These are phyloP conservation scores for Lichtheimia corymbifera DNA, from an alignment of 371 early-diverging fungal species.

Conservation along the genomic window DNA sequence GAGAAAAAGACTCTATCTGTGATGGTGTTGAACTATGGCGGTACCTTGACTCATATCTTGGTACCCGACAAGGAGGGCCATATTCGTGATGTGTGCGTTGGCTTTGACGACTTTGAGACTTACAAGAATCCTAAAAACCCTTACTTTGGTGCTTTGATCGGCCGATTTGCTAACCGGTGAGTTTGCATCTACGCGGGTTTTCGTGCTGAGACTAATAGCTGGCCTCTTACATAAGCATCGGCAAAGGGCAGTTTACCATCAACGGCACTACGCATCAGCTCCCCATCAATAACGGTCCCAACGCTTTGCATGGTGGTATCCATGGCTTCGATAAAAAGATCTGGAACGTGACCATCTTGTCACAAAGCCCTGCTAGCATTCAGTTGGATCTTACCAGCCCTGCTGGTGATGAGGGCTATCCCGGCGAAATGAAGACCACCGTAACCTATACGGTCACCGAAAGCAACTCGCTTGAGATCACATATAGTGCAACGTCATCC, in stretches of 20 bases:
- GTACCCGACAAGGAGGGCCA: slow-evolving; percentile 47
- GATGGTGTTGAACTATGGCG: slow-evolving; percentile 52
- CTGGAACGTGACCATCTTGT: slow-evolving; percentile 40
- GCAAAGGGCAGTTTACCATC: slow-evolving; percentile 41
- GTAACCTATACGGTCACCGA: slow-evolving; percentile 48
- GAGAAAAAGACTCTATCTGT: slow-evolving; percentile 43
- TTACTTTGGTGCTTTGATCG: slow-evolving; percentile 51
- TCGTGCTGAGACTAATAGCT: background rate
- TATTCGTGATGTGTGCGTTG: slow-evolving; percentile 46
- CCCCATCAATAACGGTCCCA: slow-evolving; percentile 42
- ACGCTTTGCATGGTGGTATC: slow-evolving; percentile 48
- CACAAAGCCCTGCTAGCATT: slow-evolving; percentile 40
- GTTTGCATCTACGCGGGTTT: background rate
- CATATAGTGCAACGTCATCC: slow-evolving; percentile 39
- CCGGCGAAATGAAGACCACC: slow-evolving; percentile 38
- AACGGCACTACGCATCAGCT: slow-evolving; percentile 36
- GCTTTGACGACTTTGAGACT: slow-evolving; percentile 45
- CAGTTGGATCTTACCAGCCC: slow-evolving; percentile 46
- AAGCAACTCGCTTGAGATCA: slow-evolving; percentile 28
- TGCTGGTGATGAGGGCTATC: slow-evolving; percentile 51
- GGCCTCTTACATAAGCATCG: slow-evolving; percentile 28
- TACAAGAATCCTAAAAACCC: slow-evolving; percentile 43
- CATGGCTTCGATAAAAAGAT: slow-evolving; percentile 47
- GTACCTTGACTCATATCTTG: slow-evolving; percentile 41
- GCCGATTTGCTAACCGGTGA: slow-evolving; percentile 55